These are phyloP conservation scores for Didymella segeticola DNA, from an alignment of 2,329 filamentous ascomycete genomes.

Conservation along the genomic window DNA sequence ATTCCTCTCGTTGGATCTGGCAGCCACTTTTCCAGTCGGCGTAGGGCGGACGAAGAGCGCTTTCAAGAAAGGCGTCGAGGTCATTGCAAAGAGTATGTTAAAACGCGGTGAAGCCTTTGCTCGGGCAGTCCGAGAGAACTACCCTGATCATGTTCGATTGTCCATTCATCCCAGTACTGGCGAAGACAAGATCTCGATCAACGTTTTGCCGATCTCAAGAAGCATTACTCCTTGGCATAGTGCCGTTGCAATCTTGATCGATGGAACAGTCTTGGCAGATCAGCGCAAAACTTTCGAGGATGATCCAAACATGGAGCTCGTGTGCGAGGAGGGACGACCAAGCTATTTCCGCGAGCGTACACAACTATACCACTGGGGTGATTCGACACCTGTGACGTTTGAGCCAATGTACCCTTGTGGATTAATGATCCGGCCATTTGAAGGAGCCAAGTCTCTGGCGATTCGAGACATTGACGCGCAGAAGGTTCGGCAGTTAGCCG, in stretches of 20 bases:
- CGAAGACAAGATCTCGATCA: constrained; percentile 33
- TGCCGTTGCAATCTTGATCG: constrained; percentile 15
- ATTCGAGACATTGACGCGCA: constrained; percentile 54
- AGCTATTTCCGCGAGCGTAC: constrained; percentile 30
- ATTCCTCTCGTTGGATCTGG: constrained; percentile 25
- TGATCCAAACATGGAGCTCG: constrained; percentile 21
- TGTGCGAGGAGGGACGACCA: constrained; percentile 25
- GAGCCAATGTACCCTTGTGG: constrained; percentile 32
- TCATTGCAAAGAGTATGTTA: constrained; percentile 38
- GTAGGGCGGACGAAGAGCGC: constrained; percentile 21
- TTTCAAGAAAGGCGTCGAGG: constrained; percentile 33
- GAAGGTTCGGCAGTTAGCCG: constrained; percentile 56
- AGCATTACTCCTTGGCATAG: constrained; percentile 32
- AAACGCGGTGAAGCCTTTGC: constrained; percentile 35
- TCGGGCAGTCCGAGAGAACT: constrained; percentile 22
- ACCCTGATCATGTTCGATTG: constrained; percentile 28
- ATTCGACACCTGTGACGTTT: constrained; percentile 16
- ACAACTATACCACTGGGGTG: constrained; percentile 19
- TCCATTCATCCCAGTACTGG: constrained; percentile 41
- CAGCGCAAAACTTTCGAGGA: constrained; percentile 16
- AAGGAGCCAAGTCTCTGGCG: constrained; percentile 23
- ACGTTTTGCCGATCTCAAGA: constrained; percentile 20
- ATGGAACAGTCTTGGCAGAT: constrained; percentile 19
- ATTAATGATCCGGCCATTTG: constrained; percentile 24
- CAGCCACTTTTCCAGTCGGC: constrained; percentile 8